A percentile compares a stretch with the other conserved stretches of the same genome.
These are phyloP conservation scores for Tilletiopsis washingtonensis DNA, from an alignment of 1,284 basidiomycete genomes.

Conservation along the genomic window DNA sequence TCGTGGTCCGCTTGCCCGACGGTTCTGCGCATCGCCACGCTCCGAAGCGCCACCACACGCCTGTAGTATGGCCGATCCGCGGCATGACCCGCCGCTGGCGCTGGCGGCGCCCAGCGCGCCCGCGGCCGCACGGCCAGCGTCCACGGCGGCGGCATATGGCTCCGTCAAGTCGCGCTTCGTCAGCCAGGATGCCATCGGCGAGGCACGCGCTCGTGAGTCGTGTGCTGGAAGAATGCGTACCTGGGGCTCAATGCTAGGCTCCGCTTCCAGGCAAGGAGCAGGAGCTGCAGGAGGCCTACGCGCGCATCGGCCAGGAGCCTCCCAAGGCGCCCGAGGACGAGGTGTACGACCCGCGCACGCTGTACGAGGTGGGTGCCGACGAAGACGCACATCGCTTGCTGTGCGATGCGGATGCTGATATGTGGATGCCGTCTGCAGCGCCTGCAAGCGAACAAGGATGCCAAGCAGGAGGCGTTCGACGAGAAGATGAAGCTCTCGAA, in stretches of 20 bases:
- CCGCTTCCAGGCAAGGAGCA: slow-evolving; percentile 3
- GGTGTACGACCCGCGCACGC: slow-evolving; percentile 22
- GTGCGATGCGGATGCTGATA: background rate
- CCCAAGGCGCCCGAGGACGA: slow-evolving; percentile 1
- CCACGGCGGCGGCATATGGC: too few relatives aligned
- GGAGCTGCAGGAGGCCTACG: slow-evolving; percentile 6
- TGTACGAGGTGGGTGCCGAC: slow-evolving; percentile 12
- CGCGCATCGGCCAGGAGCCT: slow-evolving; percentile 7
- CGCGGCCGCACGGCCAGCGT: too few relatives aligned
- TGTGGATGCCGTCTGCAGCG: background rate
- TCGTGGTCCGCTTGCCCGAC: too few relatives aligned
- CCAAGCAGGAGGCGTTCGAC: slow-evolving; percentile 34
- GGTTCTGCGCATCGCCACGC: too few relatives aligned
- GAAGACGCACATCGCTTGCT: background rate
- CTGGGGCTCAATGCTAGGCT: too few relatives aligned
- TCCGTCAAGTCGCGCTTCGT: too few relatives aligned
- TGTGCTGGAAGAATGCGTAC: too few relatives aligned
- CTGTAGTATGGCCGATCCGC: too few relatives aligned
- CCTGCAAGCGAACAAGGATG: slow-evolving; percentile 30
- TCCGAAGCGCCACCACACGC: too few relatives aligned
- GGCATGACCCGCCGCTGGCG: too few relatives aligned
- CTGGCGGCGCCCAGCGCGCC: too few relatives aligned
- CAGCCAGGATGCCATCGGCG: background rate
- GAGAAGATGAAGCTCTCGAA: slow-evolving; percentile 38
- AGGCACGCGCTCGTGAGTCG: background rate